phyloP scores from a whole-genome alignment of 2,329 filamentous ascomycete genomes.

The Didymella keratinophila region DNA sequence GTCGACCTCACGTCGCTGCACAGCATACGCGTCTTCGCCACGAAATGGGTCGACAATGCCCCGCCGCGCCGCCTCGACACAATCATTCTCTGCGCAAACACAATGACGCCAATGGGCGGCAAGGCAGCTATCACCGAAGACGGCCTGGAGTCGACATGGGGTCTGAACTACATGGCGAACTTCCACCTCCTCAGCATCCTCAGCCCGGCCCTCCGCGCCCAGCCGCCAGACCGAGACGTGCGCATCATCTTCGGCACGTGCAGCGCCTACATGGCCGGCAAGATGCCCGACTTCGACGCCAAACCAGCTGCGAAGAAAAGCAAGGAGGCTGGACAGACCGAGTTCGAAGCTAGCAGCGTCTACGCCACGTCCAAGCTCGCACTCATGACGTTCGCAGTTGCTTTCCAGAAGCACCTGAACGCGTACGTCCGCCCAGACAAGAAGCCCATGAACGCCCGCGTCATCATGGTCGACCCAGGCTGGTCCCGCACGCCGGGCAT shows the following conservation, averaged over 20 bases:
- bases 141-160: constrained; percentile 89
- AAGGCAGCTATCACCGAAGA: constrained; percentile 71
- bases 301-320: constrained; percentile 62
- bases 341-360: constrained; percentile 55
- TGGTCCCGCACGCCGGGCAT: constrained; percentile 85
- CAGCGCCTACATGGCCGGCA: constrained; percentile 83
- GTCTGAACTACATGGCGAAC: constrained; percentile 93
- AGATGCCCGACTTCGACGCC: constrained; percentile 64
- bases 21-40: constrained; percentile 90
- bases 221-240: constrained; percentile 93
- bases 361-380: constrained; percentile 69
- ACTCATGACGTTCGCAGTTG: constrained; percentile 85
- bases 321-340: constrained; percentile 54
- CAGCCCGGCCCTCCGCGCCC: constrained; percentile 85
- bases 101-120: constrained; percentile 73
- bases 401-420: constrained; percentile 92
- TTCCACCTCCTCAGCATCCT: constrained; percentile 94
- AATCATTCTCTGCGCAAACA: constrained; percentile 85
- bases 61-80: constrained; percentile 89
- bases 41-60: constrained; percentile 96
- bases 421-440: constrained; percentile 84
- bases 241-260: constrained; percentile 87
- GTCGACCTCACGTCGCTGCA: constrained; percentile 89
- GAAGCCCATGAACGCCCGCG: constrained; percentile 80
- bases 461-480: constrained; percentile 88